Evolutionary conservation across 2,329 filamentous ascomycete genomes (phyloP).

Genomic region (Cadophora malorum): DNA sequence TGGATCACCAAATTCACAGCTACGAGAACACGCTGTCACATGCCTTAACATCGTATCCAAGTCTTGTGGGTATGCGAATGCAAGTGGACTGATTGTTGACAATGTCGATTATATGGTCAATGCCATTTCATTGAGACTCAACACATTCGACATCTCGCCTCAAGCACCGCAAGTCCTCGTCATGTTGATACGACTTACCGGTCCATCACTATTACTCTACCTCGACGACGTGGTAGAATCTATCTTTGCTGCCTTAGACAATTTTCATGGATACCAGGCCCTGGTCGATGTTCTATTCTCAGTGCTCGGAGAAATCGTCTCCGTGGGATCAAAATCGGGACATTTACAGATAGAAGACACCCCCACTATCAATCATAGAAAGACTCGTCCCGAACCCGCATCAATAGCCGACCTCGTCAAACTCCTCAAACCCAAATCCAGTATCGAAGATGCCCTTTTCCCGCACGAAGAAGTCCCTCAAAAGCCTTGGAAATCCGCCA

Average conservation of each 20-base stretch:
- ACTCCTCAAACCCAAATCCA: constrained; percentile 61
- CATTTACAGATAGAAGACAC: constrained; percentile 48
- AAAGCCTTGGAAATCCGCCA: constrained; percentile 46
- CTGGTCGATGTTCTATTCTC: constrained; percentile 87
- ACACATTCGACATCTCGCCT: constrained; percentile 89
- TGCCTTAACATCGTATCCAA: constrained; percentile 81
- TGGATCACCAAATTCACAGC: constrained; percentile 68
- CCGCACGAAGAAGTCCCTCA: constrained; percentile 43
- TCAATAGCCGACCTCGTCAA: constrained; percentile 56
- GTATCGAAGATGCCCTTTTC: constrained; percentile 28
- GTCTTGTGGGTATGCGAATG: constrained; percentile 75
- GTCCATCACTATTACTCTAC: constrained; percentile 81
- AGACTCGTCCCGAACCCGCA: constrained; percentile 47
- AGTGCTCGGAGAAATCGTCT: constrained; percentile 81
- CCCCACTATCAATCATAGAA: constrained; percentile 49
- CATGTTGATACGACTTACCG: constrained; percentile 93
- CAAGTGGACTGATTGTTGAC: constrained; percentile 80
- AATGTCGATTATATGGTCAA: constrained; percentile 98
- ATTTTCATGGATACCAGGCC: constrained; percentile 89
- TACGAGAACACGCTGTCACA: constrained; percentile 83
- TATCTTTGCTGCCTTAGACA: constrained; percentile 91
- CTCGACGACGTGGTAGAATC: constrained; percentile 90
- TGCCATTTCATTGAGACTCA: constrained; percentile 85
- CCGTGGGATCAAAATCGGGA: constrained; percentile 74
- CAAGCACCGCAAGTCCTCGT: constrained; percentile 87